A percentile compares a stretch with the other conserved stretches of the same genome.
Conservation (phyloP, 805 yeast genomes). For the Diddensiella santjacobensis region DNA sequence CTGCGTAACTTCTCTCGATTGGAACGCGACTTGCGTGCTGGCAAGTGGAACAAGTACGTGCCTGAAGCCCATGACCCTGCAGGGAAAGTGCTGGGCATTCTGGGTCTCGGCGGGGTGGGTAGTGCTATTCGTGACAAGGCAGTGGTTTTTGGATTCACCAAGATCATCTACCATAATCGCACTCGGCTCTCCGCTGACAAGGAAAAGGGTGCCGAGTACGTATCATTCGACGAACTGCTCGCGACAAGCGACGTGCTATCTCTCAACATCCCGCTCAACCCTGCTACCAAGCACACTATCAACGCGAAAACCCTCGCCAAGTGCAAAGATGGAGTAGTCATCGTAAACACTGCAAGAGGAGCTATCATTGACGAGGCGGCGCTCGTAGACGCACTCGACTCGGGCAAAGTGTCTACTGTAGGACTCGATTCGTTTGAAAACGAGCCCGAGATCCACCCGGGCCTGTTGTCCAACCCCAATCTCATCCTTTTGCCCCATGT, state of each 20-base stretch:
- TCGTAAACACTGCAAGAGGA: conserved; percentile 58
- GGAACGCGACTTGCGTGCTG: conserved; percentile 40
- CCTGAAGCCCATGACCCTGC: conserved; percentile 48
- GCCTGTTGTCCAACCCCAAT: conserved; percentile 42
- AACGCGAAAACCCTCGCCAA: conserved; percentile 41
- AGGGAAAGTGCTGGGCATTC: conserved; percentile 50
- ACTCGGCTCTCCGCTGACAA: conserved; percentile 42
- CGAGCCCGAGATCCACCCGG: conserved; percentile 51
- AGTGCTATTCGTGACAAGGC: conserved; percentile 50
- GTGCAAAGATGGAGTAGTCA: conserved; percentile 49
- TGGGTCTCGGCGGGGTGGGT: conserved; percentile 65
- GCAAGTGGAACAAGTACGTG: conserved; percentile 45
- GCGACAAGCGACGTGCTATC: conserved; percentile 47
- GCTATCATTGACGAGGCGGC: conserved; percentile 52
- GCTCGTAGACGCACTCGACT: conserved; percentile 42
- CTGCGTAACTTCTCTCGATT: conserved; percentile 46
- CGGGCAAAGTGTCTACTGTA: conserved; percentile 47
- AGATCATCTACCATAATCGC: conserved; percentile 52
- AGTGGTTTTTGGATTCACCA: conserved; percentile 46
- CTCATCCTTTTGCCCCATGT: conserved; percentile 57
- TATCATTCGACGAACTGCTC: conserved; percentile 46
- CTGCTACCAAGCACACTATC: conserved; percentile 50
- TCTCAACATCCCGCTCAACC: conserved; percentile 50
- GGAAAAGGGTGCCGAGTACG: conserved; percentile 46
- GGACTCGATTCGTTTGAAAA: conserved; percentile 57